phyloP scores from a whole-genome alignment of 2,329 filamentous ascomycete species.

The Exophiala dermatitidis region DNA sequence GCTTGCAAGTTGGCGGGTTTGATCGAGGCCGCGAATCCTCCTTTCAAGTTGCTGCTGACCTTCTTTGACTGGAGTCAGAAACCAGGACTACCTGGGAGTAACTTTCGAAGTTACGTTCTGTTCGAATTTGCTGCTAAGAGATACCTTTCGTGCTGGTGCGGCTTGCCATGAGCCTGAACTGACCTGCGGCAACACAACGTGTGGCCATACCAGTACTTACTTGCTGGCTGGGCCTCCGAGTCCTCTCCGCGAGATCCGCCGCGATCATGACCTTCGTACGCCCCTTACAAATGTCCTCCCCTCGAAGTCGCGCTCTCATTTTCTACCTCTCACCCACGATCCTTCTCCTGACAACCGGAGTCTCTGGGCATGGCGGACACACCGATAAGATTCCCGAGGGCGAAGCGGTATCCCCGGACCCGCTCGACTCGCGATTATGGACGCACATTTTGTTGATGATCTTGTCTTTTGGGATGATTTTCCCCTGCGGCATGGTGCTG shows the following conservation, averaged over 20 bases:
- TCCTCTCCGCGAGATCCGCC: background rate
- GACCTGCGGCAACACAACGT: constrained; percentile 2
- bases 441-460: constrained; percentile 85
- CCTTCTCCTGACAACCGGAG: constrained; percentile 29
- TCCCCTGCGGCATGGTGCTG: constrained; percentile 90
- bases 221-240: background rate
- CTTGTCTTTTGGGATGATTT: constrained; percentile 82
- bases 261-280: constrained; percentile 10
- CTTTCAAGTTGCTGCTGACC: too few species aligned
- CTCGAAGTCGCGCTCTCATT: constrained; percentile 2
- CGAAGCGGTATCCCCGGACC: constrained; percentile 61
- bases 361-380: constrained; percentile 48
- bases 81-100: too few species aligned
- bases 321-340: constrained; percentile 11
- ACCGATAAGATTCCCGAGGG: constrained; percentile 59
- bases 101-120: too few species aligned
- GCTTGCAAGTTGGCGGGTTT: too few species aligned
- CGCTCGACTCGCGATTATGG: constrained; percentile 83
- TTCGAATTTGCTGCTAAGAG: too few species aligned
- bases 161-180: constrained; percentile 6
- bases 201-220: too few species aligned
- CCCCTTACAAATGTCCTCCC: constrained; percentile 1
- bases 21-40: too few species aligned
- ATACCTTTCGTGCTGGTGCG: too few species aligned
- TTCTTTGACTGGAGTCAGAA: too few species aligned